Conservation (phyloP, 2,329 filamentous ascomycete species). For the Fonsecaea pedrosoi region DNA sequence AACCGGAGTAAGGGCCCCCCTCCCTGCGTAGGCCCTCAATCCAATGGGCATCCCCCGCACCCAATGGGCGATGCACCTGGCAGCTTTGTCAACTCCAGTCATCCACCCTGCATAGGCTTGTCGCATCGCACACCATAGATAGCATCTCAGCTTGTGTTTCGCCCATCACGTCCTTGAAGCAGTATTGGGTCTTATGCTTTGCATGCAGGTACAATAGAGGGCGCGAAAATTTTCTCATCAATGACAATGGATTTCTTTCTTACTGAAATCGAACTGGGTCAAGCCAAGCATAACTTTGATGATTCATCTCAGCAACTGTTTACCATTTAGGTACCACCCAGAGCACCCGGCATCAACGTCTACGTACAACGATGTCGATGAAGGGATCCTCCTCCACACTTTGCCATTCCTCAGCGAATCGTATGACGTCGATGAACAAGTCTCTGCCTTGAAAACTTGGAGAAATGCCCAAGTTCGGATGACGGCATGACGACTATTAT, state of each 20-base stretch:
- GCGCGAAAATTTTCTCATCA: conserved; percentile 10
- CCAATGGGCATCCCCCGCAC: neutral
- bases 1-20: conserved; percentile 11
- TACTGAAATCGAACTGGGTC: neutral
- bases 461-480: neutral
- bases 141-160: neutral
- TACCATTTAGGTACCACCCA: neutral
- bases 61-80: conserved; percentile 10
- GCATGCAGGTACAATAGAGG: conserved; percentile 17
- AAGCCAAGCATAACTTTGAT: conserved; percentile 1
- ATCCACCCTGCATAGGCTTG: conserved; percentile 11
- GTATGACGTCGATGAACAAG: conserved; percentile 18
- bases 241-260: neutral
- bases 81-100: conserved; percentile 28
- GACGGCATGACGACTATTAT: conserved; percentile 3
- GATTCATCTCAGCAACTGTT: conserved; percentile 8
- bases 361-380: neutral
- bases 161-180: conserved; percentile 11
- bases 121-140: conserved; percentile 6
- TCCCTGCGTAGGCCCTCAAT: conserved; percentile 1
- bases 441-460: conserved; percentile 1
- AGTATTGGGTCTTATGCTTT: conserved; percentile 18
- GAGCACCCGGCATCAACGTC: neutral
- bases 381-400: neutral
- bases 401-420: neutral